Conservation (phyloP, 192 early-diverging fungal genomes). For the Endogone sp. region DNA sequence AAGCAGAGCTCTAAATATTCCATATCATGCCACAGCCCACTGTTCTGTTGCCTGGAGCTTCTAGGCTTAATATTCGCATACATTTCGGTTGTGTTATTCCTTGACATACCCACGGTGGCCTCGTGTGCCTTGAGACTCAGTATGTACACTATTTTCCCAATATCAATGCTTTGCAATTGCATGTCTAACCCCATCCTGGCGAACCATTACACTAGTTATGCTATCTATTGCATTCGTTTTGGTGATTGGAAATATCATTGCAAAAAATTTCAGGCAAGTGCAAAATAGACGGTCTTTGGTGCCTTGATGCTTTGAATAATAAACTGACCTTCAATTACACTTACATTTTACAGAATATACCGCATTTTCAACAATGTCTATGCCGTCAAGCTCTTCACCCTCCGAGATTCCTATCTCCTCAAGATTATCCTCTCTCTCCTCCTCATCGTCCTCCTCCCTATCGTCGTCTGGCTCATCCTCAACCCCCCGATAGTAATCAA, state of each 20-base stretch:
- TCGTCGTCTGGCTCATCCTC: slow-evolving; percentile 5
- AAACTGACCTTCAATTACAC: not conserved
- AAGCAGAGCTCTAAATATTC: not conserved
- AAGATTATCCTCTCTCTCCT: slow-evolving; percentile 27
- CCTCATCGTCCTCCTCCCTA: slow-evolving; percentile 27
- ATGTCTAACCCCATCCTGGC: too few relatives aligned
- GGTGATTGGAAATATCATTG: slow-evolving; percentile 43
- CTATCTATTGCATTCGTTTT: slow-evolving; percentile 36
- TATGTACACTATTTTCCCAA: too few relatives aligned
- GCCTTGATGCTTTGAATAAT: not conserved
- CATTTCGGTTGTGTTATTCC: slow-evolving; percentile 18
- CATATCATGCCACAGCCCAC: slow-evolving; percentile 30
- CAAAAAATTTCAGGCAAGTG: slow-evolving; percentile 42
- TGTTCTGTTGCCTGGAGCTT: slow-evolving; percentile 42
- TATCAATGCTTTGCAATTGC: too few relatives aligned
- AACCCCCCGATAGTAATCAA: slow-evolving; percentile 9
- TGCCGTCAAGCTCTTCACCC: slow-evolving; percentile 26
- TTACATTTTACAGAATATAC: slow-evolving; percentile 12
- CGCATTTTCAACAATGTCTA: slow-evolving; percentile 37
- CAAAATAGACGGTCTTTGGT: too few relatives aligned
- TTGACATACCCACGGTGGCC: slow-evolving; percentile 19
- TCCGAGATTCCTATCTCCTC: slow-evolving; percentile 25
- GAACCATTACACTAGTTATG: too few relatives aligned
- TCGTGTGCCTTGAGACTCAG: too few relatives aligned
- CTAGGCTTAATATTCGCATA: slow-evolving; percentile 32